A percentile compares a stretch with the other conserved stretches of the same genome.
Evolutionary conservation across 768 basidiomycete species (phyloP).

Genomic region (Russula emetica): DNA sequence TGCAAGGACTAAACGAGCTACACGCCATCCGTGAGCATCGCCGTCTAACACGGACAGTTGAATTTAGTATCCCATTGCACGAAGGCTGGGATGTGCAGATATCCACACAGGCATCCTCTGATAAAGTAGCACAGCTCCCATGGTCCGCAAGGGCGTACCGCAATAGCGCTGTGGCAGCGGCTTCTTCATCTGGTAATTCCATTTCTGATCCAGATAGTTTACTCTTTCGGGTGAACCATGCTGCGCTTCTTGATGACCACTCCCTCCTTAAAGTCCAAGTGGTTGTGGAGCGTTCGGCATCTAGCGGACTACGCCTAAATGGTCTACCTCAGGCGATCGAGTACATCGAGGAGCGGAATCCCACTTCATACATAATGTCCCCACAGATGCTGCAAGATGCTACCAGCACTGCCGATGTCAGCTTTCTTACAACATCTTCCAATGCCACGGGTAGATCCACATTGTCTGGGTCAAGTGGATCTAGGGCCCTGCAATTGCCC

Average conservation of each 20-base stretch:
- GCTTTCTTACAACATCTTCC: conserved; percentile 64
- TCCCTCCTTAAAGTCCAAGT: conserved; percentile 77
- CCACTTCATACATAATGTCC: conserved; percentile 52
- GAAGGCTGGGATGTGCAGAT: conserved; percentile 89
- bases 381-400: conserved; percentile 70
- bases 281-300: conserved; percentile 75
- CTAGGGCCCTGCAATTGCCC: conserved; percentile 33
- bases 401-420: conserved; percentile 62
- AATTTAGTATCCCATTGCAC: conserved; percentile 69
- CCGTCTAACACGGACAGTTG: conserved; percentile 69
- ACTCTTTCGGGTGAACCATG: conserved; percentile 67
- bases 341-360: conserved; percentile 63
- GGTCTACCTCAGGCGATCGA: conserved; percentile 71
- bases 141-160: conserved; percentile 65
- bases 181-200: conserved; percentile 34
- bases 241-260: conserved; percentile 64
- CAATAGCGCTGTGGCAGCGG: conserved; percentile 35
- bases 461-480: conserved; percentile 29
- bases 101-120: conserved; percentile 66
- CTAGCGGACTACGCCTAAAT: conserved; percentile 79
- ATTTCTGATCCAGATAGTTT: conserved; percentile 46
- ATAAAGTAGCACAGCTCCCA: conserved; percentile 64
- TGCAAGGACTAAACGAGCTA: conserved; percentile 58
- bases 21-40: conserved; percentile 60
- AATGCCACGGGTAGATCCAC: conserved; percentile 36